Evolutionary conservation across 192 early-diverging fungal genomes (phyloP), one percentile per base, ranked within the genome.

Genomic region (Polychytrium aggregatum): DNA sequence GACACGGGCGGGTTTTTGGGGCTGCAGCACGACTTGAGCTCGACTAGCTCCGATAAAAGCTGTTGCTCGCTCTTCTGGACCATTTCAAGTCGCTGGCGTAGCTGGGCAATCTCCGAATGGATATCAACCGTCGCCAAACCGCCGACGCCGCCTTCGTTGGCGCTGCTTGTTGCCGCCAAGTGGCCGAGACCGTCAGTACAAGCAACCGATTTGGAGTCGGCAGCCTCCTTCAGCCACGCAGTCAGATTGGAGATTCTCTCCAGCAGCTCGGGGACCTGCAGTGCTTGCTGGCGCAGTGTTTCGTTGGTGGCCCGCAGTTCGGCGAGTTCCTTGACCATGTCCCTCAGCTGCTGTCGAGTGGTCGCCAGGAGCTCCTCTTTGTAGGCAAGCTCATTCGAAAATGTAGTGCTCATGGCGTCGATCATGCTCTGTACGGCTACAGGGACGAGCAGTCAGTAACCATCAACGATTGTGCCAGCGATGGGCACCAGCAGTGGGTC

Each of bases 301-400:
- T 64, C 34, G 39, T 64, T 71, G 35, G 56, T 37, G 10, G 52
- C 48, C 8, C 64, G 50, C 20, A 62, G 41, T 16, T 73, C 57
- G 0, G 70, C 46, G 4, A 76, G 37, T 44, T 76, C 62, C 20
- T 41, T 3, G 0, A 69, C 48, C 22, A 79, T 50, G 5, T 58
- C 35, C 13, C 52, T 33, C 28, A 77, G 41, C 39, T 70, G 54
- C 4, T 28, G 43, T 26, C 57, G 60, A 9, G 58, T 43, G 21
- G 59, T 58, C 17, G 30, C 45, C 25, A 74, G 48, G n/a, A 56
- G 62, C 21, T 45, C 46, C 21, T 53, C 31, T 21, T 66, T 52
- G 36, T 64, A 53, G 1, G 26, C 46, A 17, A 50, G 29, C 16
- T 34, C 28, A 9, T 22, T 26, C 6, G 17, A 16, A 51, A n/a